These are phyloP conservation scores for Stenogyne calaminthoides DNA, from an alignment of 305 asterid species.

Conservation along the genomic window DNA sequence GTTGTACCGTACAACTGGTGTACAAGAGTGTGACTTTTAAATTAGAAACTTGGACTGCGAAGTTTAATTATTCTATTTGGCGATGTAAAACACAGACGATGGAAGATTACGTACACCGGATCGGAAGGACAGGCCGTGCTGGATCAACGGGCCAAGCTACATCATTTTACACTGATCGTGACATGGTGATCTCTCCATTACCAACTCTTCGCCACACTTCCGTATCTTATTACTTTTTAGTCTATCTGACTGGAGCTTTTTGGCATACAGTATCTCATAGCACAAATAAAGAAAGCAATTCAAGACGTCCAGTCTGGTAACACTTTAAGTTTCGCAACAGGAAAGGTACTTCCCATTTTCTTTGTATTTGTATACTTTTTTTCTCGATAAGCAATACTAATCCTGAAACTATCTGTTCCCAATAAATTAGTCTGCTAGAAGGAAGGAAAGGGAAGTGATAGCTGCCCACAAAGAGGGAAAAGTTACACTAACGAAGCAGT, in stretches of 20 bases:
- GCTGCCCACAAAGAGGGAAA: constrained; percentile 74
- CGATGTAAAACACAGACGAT: constrained; percentile 54
- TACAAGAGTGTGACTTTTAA: neutral
- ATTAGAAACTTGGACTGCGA: constrained; percentile 8
- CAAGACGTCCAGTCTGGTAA: constrained; percentile 77
- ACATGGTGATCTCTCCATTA: constrained; percentile 50
- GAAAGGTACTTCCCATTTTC: constrained; percentile 55
- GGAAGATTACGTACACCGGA: constrained; percentile 93
- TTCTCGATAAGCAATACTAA: neutral
- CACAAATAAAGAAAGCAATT: constrained; percentile 78
- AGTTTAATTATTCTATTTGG: constrained; percentile 30
- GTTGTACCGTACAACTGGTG: too few relatives aligned
- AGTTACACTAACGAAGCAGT: constrained; percentile 50
- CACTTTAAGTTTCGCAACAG: constrained; percentile 66
- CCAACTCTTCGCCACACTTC: neutral
- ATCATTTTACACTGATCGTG: constrained; percentile 80
- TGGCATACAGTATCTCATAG: constrained; percentile 62
- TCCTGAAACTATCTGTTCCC: neutral
- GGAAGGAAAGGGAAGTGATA: constrained; percentile 78
- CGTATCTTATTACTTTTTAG: neutral
- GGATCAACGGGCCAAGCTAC: constrained; percentile 92
- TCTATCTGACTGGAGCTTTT: constrained; percentile 17
- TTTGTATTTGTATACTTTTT: neutral
- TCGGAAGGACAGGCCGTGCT: constrained; percentile 94
- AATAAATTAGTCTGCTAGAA: constrained; percentile 61